Conservation (phyloP, 2,329 filamentous ascomycete species). For the Parafenestella ontariensis region DNA sequence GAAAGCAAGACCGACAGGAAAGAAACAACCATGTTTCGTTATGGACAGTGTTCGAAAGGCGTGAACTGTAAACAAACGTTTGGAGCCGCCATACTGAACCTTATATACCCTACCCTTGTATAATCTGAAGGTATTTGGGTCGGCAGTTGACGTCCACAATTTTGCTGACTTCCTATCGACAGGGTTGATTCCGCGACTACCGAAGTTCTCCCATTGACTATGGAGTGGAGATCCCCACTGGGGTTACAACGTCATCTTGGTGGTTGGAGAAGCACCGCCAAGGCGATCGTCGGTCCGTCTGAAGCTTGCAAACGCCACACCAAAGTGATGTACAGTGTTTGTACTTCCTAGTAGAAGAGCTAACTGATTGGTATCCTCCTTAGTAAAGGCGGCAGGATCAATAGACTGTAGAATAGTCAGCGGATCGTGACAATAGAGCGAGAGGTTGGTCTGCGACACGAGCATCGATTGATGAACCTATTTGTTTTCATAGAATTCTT, state of each 20-base stretch:
- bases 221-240: conserved; percentile 18
- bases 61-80: not conserved
- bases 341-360: conserved; percentile 4
- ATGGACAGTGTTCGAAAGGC: not conserved
- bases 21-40: conserved; percentile 36
- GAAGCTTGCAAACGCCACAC: conserved; percentile 21
- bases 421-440: not conserved
- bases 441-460: too few relatives aligned
- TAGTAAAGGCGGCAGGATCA: not conserved
- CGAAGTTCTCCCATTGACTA: conserved; percentile 32
- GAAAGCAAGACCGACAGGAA: conserved; percentile 29
- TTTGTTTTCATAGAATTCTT: not conserved
- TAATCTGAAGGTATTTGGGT: not conserved
- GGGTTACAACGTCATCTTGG: conserved; percentile 22
- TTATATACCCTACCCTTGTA: conserved; percentile 27
- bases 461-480: not conserved
- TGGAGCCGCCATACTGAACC: conserved; percentile 8
- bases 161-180: conserved; percentile 1
- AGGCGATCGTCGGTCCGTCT: conserved; percentile 24
- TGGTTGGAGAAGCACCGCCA: conserved; percentile 26
- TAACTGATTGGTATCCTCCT: conserved; percentile 2
- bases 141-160: conserved; percentile 4
- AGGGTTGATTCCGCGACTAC: conserved; percentile 9
- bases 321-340: conserved; percentile 16
- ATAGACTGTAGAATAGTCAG: not conserved